Evolutionary conservation across 805 yeast genomes (phyloP).

Genomic region (Kazachstania viticola): DNA sequence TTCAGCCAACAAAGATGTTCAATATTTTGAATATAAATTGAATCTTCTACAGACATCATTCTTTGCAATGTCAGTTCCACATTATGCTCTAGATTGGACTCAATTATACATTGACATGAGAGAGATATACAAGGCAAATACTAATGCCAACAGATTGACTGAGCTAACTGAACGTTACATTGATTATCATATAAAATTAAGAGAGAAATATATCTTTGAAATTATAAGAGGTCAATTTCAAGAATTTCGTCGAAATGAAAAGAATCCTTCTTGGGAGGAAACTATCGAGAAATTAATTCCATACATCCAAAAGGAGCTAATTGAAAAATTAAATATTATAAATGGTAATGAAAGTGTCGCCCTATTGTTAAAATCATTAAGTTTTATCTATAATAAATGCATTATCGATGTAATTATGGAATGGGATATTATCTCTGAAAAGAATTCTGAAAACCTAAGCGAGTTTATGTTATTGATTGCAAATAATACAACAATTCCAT

Average conservation of each 20-base stretch:
- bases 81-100: slow-evolving; percentile 18
- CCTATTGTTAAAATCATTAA: slow-evolving; percentile 8
- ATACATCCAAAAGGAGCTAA: slow-evolving; percentile 9
- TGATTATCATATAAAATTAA: slow-evolving; percentile 9
- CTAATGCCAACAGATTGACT: slow-evolving; percentile 8
- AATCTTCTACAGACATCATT: slow-evolving; percentile 21
- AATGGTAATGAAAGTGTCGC: slow-evolving; percentile 6
- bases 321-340: slow-evolving; percentile 10
- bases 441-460: slow-evolving; percentile 22
- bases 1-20: slow-evolving; percentile 7
- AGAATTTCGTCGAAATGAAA: slow-evolving; percentile 14
- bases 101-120: slow-evolving; percentile 19
- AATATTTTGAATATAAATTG: slow-evolving; percentile 15
- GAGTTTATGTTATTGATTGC: slow-evolving; percentile 16
- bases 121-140: slow-evolving; percentile 4
- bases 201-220: slow-evolving; percentile 8
- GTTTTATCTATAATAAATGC: slow-evolving; percentile 15
- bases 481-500: slow-evolving; percentile 14
- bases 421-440: slow-evolving; percentile 26
- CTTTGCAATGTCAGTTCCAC: slow-evolving; percentile 13
- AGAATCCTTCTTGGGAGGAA: slow-evolving; percentile 13
- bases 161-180: slow-evolving; percentile 16
- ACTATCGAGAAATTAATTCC: slow-evolving; percentile 15
- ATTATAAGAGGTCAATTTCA: slow-evolving; percentile 11
- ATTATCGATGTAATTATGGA: slow-evolving; percentile 12